Evolutionary conservation across 345 rosid genomes (phyloP).

Genomic region (Gossypium bickii): DNA sequence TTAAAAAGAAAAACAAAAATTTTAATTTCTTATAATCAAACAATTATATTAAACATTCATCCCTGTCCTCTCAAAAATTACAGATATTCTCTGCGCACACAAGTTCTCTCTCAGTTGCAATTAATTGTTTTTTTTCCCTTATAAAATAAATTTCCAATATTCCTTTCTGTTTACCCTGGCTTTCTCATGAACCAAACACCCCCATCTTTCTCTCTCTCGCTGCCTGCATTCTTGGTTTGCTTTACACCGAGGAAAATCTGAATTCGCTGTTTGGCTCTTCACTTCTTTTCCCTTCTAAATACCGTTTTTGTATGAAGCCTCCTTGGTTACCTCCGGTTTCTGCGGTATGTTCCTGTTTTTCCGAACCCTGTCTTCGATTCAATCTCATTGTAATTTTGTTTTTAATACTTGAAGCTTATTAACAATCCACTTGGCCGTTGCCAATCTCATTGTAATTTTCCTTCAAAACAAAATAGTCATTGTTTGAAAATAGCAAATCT

Average conservation of each 20-base stretch:
- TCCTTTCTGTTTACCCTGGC: conserved; percentile 13
- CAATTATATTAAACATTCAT: neutral
- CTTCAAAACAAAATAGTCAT: conserved; percentile 22
- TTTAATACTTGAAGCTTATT: neutral
- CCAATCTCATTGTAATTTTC: conserved; percentile 4
- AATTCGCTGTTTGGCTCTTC: no score
- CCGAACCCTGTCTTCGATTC: conserved; percentile 20
- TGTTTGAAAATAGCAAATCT: conserved; percentile 23
- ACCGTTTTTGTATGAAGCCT: conserved; percentile 25
- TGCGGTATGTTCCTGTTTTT: conserved; percentile 30
- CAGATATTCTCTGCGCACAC: neutral
- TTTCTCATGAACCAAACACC: conserved; percentile 15
- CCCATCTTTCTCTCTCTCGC: neutral
- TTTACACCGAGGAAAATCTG: neutral
- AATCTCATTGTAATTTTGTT: conserved; percentile 12
- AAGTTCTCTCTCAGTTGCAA: neutral
- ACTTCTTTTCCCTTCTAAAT: no score
- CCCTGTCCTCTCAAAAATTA: neutral
- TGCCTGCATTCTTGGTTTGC: neutral
- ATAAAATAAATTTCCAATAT: neutral
- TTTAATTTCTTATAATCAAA: neutral
- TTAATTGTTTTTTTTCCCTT: neutral
- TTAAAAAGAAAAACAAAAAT: neutral
- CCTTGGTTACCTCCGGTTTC: conserved; percentile 39
- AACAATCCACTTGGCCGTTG: neutral